phyloP scores from a whole-genome alignment of 148 eudicot species.

The Agrostemma githago region DNA sequence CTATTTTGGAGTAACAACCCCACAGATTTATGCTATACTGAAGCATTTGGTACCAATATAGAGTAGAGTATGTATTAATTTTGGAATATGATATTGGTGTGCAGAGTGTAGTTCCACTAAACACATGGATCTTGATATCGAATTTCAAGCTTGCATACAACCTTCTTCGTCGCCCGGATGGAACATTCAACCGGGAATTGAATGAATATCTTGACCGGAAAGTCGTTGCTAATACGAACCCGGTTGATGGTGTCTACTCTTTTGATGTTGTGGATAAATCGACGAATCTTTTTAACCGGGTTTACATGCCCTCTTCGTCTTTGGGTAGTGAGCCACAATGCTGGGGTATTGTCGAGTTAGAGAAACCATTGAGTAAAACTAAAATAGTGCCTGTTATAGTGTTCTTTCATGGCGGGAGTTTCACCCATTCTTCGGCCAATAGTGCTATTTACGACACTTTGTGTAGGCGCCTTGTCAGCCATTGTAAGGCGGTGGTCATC shows the following conservation, averaged over 20 bases:
- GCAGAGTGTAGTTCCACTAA: constrained; percentile 72
- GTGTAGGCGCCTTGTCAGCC: constrained; percentile 58
- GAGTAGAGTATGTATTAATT: too few species aligned
- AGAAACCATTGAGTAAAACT: constrained; percentile 50
- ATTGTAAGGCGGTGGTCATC: constrained; percentile 64
- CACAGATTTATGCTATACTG: too few species aligned
- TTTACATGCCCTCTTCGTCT: constrained; percentile 47
- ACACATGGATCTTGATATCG: constrained; percentile 82
- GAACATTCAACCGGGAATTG: constrained; percentile 67
- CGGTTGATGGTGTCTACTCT: constrained; percentile 64
- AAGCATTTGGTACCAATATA: too few species aligned
- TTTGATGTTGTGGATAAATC: constrained; percentile 59
- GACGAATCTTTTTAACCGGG: constrained; percentile 48
- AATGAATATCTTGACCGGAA: constrained; percentile 73
- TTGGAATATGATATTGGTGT: neutral
- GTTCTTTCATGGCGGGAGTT: constrained; percentile 88
- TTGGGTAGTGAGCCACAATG: constrained; percentile 24
- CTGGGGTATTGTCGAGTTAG: constrained; percentile 38
- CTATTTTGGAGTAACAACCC: too few species aligned
- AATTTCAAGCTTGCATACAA: constrained; percentile 79
- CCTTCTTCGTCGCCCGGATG: constrained; percentile 68
- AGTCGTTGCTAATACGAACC: constrained; percentile 53
- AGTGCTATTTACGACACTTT: constrained; percentile 71
- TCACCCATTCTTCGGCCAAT: constrained; percentile 70
- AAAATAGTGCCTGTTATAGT: constrained; percentile 62